Conservation (phyloP, 352 stramenopile species). For the Plasmopara viticola region DNA sequence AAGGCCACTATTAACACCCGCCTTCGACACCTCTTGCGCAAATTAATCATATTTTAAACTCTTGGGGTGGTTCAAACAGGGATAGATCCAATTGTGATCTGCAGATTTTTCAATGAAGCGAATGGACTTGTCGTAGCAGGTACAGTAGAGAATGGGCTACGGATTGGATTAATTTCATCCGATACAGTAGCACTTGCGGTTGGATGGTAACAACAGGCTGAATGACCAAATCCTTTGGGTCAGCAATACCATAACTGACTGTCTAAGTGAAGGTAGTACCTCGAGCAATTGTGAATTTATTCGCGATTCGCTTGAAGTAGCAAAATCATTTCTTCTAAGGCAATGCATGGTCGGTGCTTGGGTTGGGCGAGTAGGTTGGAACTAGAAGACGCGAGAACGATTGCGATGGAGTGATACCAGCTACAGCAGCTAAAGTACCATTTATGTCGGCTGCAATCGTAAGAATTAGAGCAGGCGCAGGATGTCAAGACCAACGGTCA, state of each 20-base stretch:
- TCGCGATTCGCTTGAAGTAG: too few species aligned
- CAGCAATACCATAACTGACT: background rate
- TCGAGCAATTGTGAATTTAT: too few species aligned
- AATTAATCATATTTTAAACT: slow-evolving; percentile 13
- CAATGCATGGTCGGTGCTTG: background rate
- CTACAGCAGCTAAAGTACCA: too few species aligned
- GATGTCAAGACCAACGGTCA: too few species aligned
- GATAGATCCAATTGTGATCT: background rate
- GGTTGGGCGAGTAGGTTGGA: slow-evolving; percentile 4
- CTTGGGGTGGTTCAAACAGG: background rate
- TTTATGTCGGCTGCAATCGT: too few species aligned
- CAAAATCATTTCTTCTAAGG: too few species aligned
- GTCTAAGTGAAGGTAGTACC: too few species aligned
- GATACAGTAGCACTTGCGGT: slow-evolving; percentile 5
- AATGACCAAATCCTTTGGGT: background rate
- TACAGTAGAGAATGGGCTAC: slow-evolving; percentile 13
- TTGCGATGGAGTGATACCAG: too few species aligned
- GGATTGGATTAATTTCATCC: slow-evolving; percentile 15
- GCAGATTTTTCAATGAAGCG: background rate
- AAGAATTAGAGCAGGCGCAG: too few species aligned
- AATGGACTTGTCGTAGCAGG: slow-evolving; percentile 17
- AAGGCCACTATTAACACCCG: slow-evolving; percentile 11
- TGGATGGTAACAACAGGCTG: slow-evolving; percentile 4
- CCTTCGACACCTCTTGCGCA: slow-evolving; percentile 7
- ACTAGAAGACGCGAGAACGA: too few species aligned